Evolutionary conservation across 2,329 filamentous ascomycete genomes (phyloP).

Genomic region (Neofusicoccum sp.): DNA sequence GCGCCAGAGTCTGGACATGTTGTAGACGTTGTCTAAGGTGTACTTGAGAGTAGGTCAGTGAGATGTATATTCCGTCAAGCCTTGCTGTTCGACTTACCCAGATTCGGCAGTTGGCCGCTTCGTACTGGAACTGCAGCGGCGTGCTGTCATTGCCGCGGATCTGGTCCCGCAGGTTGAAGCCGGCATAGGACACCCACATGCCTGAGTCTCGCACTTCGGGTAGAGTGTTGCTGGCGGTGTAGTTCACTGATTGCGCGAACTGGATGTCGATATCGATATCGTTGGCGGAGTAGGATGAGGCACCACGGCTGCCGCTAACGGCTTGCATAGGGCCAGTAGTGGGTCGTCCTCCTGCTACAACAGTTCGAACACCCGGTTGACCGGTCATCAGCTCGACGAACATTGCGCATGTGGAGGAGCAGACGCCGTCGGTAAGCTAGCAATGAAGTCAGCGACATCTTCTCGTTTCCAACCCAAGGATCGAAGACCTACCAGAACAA

Average conservation of each 20-base stretch:
- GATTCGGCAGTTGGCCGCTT: constrained; percentile 43
- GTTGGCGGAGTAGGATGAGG: constrained; percentile 38
- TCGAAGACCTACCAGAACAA: too few relatives aligned
- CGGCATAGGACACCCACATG: constrained; percentile 26
- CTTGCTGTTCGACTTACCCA: too few relatives aligned
- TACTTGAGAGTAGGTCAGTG: too few relatives aligned
- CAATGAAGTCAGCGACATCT: too few relatives aligned
- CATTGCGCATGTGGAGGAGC: constrained; percentile 59
- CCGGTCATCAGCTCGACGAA: constrained; percentile 56
- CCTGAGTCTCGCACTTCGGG: constrained; percentile 15
- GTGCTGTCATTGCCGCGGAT: constrained; percentile 34
- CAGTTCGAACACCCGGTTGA: constrained; percentile 54
- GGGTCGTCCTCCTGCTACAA: constrained; percentile 61
- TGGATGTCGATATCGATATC: constrained; percentile 36
- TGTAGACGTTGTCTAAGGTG: constrained; percentile 39
- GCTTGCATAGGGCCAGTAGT: constrained; percentile 58
- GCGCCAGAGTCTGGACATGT: constrained; percentile 41
- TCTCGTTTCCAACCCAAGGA: too few relatives aligned
- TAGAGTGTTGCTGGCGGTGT: constrained; percentile 13
- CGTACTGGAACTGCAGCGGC: constrained; percentile 43
- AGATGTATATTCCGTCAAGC: too few relatives aligned
- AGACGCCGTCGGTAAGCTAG: constrained; percentile 57
- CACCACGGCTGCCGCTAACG: constrained; percentile 62
- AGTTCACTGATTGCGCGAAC: constrained; percentile 20
- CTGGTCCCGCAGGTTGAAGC: constrained; percentile 43